phyloP scores from a whole-genome alignment of 176 grass and related monocot genomes.

The Carex pumila region DNA sequence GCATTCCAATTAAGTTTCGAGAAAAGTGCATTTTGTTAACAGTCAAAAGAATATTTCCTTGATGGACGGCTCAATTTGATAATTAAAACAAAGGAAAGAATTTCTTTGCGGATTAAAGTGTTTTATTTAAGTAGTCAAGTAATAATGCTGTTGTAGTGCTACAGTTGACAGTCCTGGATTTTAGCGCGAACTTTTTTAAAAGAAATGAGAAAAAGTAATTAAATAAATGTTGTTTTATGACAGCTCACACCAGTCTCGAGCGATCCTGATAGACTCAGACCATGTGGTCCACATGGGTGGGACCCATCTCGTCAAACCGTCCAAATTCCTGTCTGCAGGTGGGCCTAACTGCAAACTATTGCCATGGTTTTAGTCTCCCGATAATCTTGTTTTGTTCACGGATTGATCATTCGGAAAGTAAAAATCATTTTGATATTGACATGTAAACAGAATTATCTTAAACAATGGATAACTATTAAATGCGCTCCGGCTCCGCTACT shows the following conservation, averaged over 20 bases:
- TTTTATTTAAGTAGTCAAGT: neutral
- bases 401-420: neutral
- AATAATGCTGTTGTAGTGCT: neutral
- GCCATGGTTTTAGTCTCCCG: neutral
- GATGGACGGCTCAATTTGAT: neutral
- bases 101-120: neutral
- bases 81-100: neutral
- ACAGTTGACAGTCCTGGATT: neutral
- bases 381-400: neutral
- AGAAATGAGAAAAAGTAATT: neutral
- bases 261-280: neutral
- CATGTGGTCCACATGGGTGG: slow-evolving; percentile 41
- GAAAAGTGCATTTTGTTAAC: neutral
- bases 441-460: neutral
- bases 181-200: neutral
- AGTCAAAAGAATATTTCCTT: slow-evolving; percentile 11
- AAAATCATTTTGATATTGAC: neutral
- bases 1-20: neutral
- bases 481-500: neutral
- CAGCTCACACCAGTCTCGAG: slow-evolving; percentile 27
- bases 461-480: neutral
- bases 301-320: slow-evolving; percentile 12
- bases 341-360: neutral
- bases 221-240: neutral
- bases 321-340: neutral